Evolutionary conservation across 306 rosid genomes (phyloP).

Genomic region (Trichosanthes cucumerina): DNA sequence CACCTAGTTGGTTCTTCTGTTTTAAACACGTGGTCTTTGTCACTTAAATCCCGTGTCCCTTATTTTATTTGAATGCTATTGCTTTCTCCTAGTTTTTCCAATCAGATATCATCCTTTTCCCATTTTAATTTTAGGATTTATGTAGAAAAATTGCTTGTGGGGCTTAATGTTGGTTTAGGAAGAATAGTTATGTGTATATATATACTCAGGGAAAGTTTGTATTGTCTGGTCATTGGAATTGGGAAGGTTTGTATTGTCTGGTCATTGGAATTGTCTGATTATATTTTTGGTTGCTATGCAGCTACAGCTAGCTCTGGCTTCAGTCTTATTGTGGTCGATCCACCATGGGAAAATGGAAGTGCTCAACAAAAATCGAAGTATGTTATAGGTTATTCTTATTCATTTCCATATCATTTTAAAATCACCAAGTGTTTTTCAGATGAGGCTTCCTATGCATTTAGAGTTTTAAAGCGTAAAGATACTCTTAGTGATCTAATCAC

Average conservation of each 20-base stretch:
- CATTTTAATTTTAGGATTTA: background rate
- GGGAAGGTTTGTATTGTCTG: background rate
- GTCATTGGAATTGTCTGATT: background rate
- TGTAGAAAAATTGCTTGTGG: background rate
- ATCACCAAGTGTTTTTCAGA: background rate
- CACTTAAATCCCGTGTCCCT: background rate
- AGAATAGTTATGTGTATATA: background rate
- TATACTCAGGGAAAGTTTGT: background rate
- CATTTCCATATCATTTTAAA: background rate
- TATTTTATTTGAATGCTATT: background rate
- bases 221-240: background rate
- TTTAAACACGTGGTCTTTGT: background rate
- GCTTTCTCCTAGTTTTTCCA: background rate
- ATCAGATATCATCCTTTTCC: background rate
- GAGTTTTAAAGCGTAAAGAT: background rate
- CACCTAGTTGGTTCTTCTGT: background rate
- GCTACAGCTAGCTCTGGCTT: constrained; percentile 53
- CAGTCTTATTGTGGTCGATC: constrained; percentile 73
- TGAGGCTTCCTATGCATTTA: background rate
- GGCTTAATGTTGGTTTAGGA: background rate
- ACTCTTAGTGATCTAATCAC: background rate
- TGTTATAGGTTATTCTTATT: background rate
- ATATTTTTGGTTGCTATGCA: constrained; percentile 20
- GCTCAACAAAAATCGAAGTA: constrained; percentile 73
- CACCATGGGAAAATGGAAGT: constrained; percentile 98